phyloP scores from a whole-genome alignment of 768 basidiomycete species.

The Calvatia gigantea region DNA sequence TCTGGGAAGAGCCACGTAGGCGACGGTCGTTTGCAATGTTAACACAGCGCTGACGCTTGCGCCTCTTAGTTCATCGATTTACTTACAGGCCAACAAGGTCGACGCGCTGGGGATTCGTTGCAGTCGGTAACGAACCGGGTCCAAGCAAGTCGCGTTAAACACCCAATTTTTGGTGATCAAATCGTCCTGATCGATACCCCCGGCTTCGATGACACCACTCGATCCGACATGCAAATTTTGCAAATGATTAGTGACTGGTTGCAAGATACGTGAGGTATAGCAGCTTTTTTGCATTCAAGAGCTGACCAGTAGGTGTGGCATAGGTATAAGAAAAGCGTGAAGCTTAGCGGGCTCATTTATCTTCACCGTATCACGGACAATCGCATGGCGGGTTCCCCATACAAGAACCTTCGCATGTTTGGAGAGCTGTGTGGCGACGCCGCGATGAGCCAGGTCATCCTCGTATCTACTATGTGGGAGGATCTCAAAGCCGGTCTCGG shows the following conservation, averaged over 20 bases:
- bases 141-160: conserved; percentile 23
- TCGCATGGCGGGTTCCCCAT: conserved; percentile 29
- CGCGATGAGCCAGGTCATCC: conserved; percentile 26
- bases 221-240: conserved; percentile 31
- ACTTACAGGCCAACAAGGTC: conserved; percentile 12
- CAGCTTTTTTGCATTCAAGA: neutral
- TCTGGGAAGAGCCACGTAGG: conserved; percentile 28
- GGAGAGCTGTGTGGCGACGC: conserved; percentile 22
- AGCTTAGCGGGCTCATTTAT: conserved; percentile 33
- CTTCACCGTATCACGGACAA: conserved; percentile 37
- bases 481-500: conserved; percentile 20
- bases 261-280: conserved; percentile 16
- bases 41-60: neutral
- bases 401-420: conserved; percentile 32
- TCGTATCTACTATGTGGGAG: conserved; percentile 40
- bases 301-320: neutral
- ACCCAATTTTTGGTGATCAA: conserved; percentile 2
- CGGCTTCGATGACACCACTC: conserved; percentile 31
- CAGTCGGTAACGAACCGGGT: conserved; percentile 38
- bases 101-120: conserved; percentile 18
- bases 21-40: neutral
- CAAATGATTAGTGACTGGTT: conserved; percentile 33
- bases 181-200: conserved; percentile 38
- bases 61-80: conserved; percentile 23
- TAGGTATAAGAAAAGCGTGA: conserved; percentile 22